A percentile compares a stretch with the other conserved stretches of the same genome.
phyloP scores from a whole-genome alignment of 352 stramenopile species.

The Globisporangium parvum region DNA sequence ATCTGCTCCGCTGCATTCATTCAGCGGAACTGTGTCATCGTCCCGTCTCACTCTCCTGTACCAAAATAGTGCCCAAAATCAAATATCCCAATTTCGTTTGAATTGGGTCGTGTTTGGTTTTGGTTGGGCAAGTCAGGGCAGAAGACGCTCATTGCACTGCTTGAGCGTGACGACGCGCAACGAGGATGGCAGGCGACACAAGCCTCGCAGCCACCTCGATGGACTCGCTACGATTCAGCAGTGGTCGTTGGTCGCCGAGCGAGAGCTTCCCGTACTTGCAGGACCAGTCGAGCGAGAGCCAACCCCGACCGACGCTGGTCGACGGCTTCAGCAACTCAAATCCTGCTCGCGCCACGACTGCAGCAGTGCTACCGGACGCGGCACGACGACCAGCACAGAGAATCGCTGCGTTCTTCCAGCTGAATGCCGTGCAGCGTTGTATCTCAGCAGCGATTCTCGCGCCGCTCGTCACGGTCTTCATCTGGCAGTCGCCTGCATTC shows the following conservation, averaged over 20 bases:
- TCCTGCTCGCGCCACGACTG: neutral
- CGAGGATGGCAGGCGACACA: neutral
- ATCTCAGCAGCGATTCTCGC: slow-evolving; percentile 56
- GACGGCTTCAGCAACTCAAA: neutral
- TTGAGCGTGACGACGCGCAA: too few relatives aligned
- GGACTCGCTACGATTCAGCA: neutral
- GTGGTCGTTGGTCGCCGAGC: slow-evolving; percentile 1
- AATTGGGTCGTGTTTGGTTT: too few relatives aligned
- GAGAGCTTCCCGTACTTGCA: slow-evolving; percentile 14
- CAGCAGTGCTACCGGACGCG: neutral
- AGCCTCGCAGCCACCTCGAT: neutral
- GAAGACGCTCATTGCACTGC: too few relatives aligned
- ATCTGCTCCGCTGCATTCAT: too few relatives aligned
- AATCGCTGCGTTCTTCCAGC: slow-evolving; percentile 13
- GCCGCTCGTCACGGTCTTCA: slow-evolving; percentile 59
- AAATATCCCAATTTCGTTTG: too few relatives aligned
- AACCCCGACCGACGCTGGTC: neutral
- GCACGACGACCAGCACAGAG: neutral
- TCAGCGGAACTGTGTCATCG: too few relatives aligned
- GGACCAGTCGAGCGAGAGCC: slow-evolving; percentile 1
- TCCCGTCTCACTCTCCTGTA: too few relatives aligned
- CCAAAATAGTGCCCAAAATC: too few relatives aligned
- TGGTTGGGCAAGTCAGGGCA: too few relatives aligned
- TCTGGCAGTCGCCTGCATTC: slow-evolving; percentile 66
- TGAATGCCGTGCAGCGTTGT: slow-evolving; percentile 59